Percentiles rank a stretch among this genome's conserved stretches.
Conservation (phyloP, 495 filamentous ascomycete genomes). For the Aspergillus steynii region DNA sequence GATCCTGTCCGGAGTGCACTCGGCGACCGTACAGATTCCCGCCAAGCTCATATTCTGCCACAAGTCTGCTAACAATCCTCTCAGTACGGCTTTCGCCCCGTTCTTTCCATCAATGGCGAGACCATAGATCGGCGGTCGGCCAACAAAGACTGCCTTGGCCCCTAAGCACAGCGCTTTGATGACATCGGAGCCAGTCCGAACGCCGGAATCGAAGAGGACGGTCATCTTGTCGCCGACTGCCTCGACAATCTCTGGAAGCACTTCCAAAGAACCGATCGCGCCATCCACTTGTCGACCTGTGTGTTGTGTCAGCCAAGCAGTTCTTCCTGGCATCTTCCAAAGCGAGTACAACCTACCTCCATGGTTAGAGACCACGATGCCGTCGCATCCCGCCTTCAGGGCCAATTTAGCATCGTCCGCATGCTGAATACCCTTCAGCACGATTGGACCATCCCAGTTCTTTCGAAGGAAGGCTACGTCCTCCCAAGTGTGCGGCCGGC, state of each 20-base stretch:
- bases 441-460: slow-evolving; percentile 62
- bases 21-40: slow-evolving; percentile 54
- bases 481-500: slow-evolving; percentile 56
- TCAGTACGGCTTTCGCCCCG: slow-evolving; percentile 59
- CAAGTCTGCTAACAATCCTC: slow-evolving; percentile 58
- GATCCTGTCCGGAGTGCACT: slow-evolving; percentile 52
- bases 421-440: slow-evolving; percentile 51
- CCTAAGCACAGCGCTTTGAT: slow-evolving; percentile 89
- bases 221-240: slow-evolving; percentile 55
- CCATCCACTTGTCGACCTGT: slow-evolving; percentile 66
- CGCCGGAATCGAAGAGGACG: slow-evolving; percentile 65
- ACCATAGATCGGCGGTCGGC: slow-evolving; percentile 83
- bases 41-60: slow-evolving; percentile 60
- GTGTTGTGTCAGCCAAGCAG: background rate
- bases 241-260: slow-evolving; percentile 63
- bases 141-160: slow-evolving; percentile 85
- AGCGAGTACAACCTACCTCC: slow-evolving; percentile 37
- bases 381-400: slow-evolving; percentile 49
- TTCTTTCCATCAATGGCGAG: slow-evolving; percentile 61
- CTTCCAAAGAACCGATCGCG: slow-evolving; percentile 62
- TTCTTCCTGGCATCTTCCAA: background rate
- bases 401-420: slow-evolving; percentile 52
- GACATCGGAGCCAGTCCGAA: slow-evolving; percentile 61
- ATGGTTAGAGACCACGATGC: slow-evolving; percentile 57
- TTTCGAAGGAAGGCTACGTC: slow-evolving; percentile 55